Evolutionary conservation across 2,329 filamentous ascomycete species (phyloP).

Genomic region (Colletotrichum spinosum): DNA sequence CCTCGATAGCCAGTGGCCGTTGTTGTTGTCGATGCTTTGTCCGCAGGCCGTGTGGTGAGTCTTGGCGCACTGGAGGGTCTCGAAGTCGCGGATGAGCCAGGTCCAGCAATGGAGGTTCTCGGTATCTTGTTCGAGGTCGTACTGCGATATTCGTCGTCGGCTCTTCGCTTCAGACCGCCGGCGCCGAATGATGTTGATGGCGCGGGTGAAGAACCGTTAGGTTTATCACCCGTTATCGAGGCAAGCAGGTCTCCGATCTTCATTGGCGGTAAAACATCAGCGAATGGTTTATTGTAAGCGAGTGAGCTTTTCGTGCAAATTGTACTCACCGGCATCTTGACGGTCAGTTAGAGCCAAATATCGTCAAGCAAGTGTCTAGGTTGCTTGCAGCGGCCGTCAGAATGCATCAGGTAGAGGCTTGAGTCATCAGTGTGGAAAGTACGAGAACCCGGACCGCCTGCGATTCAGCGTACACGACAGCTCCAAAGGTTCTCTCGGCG

Average conservation of each 20-base stretch:
- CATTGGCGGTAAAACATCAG: constrained; percentile 12
- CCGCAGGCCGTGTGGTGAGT: constrained; percentile 31
- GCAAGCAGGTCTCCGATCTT: constrained; percentile 68
- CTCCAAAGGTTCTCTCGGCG: not conserved
- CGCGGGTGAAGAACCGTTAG: constrained; percentile 48
- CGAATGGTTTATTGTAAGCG: not conserved
- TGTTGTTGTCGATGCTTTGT: constrained; percentile 9
- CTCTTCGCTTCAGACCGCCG: constrained; percentile 65
- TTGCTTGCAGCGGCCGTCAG: constrained; percentile 37
- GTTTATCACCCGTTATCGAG: constrained; percentile 69
- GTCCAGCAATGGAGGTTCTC: constrained; percentile 41
- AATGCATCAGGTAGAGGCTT: constrained; percentile 36
- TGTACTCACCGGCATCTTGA: constrained; percentile 39
- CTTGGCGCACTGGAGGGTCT: constrained; percentile 41
- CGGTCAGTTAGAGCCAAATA: constrained; percentile 27
- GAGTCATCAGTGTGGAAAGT: constrained; percentile 35
- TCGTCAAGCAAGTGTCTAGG: constrained; percentile 37
- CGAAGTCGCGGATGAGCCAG: constrained; percentile 40
- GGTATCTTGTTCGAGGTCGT: constrained; percentile 55
- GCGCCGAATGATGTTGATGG: constrained; percentile 45
- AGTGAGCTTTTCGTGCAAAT: not conserved
- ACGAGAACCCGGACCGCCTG: constrained; percentile 29
- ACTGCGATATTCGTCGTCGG: constrained; percentile 60
- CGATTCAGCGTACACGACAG: constrained; percentile 30
- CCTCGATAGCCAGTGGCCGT: constrained; percentile 33